Percentiles rank a stretch among this genome's conserved stretches.
Conservation (phyloP, 1,284 basidiomycete species). For the Fomitopsis pinicola region DNA sequence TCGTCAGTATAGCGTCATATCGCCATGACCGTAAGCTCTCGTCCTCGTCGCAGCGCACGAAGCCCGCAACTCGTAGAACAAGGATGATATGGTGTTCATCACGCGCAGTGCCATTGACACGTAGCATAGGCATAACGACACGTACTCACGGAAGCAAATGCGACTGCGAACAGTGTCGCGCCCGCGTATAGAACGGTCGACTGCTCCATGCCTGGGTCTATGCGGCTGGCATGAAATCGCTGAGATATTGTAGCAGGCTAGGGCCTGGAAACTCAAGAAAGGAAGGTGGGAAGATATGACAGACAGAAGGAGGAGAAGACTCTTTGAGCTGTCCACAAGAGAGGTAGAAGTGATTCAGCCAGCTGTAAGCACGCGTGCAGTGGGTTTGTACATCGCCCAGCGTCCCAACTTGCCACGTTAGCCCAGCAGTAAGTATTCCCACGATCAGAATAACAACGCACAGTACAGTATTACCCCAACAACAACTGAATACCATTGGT, state of each 20-base stretch:
- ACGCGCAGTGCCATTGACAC: constrained; percentile 11
- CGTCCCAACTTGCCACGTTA: not conserved
- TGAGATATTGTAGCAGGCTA: not conserved
- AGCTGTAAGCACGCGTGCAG: not conserved
- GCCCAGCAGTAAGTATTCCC: not conserved
- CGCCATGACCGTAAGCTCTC: constrained; percentile 50
- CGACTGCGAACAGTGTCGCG: constrained; percentile 20
- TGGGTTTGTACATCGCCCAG: not conserved
- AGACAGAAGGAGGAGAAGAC: not conserved
- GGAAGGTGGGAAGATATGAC: not conserved
- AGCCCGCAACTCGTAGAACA: constrained; percentile 81
- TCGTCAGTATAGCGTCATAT: constrained; percentile 31
- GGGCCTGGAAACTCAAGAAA: not conserved
- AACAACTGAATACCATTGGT: too few relatives aligned
- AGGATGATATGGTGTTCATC: constrained; percentile 82
- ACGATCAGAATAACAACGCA: not conserved
- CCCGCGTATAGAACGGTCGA: constrained; percentile 18
- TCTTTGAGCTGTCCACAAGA: not conserved
- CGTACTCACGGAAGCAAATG: constrained; percentile 19
- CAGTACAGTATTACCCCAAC: not conserved
- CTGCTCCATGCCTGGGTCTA: constrained; percentile 17
- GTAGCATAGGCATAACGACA: constrained; percentile 8
- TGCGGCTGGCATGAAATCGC: not conserved
- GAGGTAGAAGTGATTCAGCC: not conserved
- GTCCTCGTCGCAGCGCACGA: constrained; percentile 58